Conservation (phyloP, 805 yeast genomes). For the Metahyphopichia silvanorum region DNA sequence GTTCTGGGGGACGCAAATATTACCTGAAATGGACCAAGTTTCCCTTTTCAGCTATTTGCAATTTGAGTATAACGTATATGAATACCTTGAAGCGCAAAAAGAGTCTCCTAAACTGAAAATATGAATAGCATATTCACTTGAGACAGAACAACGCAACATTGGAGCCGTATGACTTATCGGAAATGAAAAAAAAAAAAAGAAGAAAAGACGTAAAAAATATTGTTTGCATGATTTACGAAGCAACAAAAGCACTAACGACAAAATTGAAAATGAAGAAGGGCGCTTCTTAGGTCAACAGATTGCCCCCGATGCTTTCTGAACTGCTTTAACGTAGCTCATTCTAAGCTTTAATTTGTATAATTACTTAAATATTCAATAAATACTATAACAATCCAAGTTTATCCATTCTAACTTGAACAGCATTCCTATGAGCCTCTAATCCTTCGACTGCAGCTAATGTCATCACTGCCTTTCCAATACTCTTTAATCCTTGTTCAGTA, state of each 20-base stretch:
- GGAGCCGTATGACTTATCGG: background rate
- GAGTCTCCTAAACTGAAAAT: background rate
- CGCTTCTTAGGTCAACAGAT: too few species aligned
- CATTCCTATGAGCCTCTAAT: constrained; percentile 94
- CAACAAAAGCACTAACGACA: too few species aligned
- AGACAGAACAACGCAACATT: background rate
- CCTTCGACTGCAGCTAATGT: constrained; percentile 95
- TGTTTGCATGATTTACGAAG: too few species aligned
- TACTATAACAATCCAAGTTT: constrained; percentile 56
- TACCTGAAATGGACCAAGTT: constrained; percentile 29
- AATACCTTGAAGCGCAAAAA: constrained; percentile 9
- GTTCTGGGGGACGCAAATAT: constrained; percentile 35
- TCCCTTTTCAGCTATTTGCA: constrained; percentile 14
- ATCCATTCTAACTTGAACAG: constrained; percentile 91
- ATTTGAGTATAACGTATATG: constrained; percentile 26
- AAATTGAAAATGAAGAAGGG: too few species aligned
- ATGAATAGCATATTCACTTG: background rate
- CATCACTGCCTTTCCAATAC: constrained; percentile 96
- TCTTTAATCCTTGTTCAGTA: constrained; percentile 75
- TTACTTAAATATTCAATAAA: background rate
- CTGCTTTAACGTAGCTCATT: too few species aligned
- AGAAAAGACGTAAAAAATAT: too few species aligned
- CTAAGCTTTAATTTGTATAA: background rate
- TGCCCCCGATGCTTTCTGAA: too few species aligned
- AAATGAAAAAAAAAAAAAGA: background rate